Evolutionary conservation across 1,139 yeast genomes (phyloP).

Genomic region (Taphrina confusa): DNA sequence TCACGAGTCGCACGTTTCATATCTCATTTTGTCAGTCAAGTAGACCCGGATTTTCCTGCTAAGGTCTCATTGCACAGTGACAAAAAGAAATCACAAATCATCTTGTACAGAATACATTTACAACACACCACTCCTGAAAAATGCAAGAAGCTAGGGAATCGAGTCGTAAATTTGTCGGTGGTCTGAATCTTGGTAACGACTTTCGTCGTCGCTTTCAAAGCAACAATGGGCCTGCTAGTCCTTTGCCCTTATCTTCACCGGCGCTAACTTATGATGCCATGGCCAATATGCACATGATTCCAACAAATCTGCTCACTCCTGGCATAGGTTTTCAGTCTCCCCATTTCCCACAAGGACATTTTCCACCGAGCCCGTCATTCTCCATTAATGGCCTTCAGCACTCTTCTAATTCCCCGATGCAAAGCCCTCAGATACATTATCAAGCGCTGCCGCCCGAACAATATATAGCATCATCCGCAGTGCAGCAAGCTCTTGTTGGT

Average conservation of each 20-base stretch:
- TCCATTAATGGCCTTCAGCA: constrained; percentile 5
- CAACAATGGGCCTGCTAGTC: constrained; percentile 26
- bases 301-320: constrained; percentile 30
- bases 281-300: constrained; percentile 34
- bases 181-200: constrained; percentile 30
- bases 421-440: constrained; percentile 19
- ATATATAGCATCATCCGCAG: neutral
- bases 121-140: neutral
- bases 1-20: too few species aligned
- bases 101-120: neutral
- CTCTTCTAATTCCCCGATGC: constrained; percentile 9
- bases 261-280: constrained; percentile 29
- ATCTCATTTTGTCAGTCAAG: too few species aligned
- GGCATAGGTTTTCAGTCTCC: constrained; percentile 31
- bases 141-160: constrained; percentile 34
- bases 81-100: neutral
- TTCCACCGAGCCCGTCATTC: constrained; percentile 24
- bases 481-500: constrained; percentile 41
- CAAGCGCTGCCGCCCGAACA: neutral
- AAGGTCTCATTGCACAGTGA: neutral
- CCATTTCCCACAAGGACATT: constrained; percentile 27
- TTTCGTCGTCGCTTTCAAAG: constrained; percentile 28
- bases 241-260: constrained; percentile 25
- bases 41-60: too few species aligned
- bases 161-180: constrained; percentile 32